These are phyloP conservation scores for Cladosporium phlei DNA, from an alignment of 2,329 filamentous ascomycete species.

Conservation along the genomic window DNA sequence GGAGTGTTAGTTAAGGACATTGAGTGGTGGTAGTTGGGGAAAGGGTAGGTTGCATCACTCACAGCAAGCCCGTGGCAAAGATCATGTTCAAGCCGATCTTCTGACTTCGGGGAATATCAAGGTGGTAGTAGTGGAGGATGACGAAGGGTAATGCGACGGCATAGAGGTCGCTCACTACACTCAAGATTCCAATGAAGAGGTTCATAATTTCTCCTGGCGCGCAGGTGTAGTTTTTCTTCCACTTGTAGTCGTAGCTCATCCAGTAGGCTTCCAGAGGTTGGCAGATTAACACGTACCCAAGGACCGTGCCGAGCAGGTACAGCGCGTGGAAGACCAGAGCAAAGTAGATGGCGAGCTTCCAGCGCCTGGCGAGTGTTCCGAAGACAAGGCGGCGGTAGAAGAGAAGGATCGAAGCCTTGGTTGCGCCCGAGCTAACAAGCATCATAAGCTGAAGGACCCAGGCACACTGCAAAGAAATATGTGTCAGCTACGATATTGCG, in stretches of 20 bases:
- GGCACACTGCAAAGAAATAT: not conserved
- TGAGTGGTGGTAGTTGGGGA: constrained; percentile 3
- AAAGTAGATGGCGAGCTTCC: constrained; percentile 20
- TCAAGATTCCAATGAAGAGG: constrained; percentile 18
- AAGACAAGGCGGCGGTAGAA: constrained; percentile 26
- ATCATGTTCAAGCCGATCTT: constrained; percentile 23
- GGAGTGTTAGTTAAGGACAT: not conserved
- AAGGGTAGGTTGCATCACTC: too few species aligned
- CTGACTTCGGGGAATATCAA: constrained; percentile 21
- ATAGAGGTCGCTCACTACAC: constrained; percentile 23
- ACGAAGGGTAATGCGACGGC: constrained; percentile 23
- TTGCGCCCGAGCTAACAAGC: constrained; percentile 20
- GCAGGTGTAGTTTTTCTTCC: constrained; percentile 17
- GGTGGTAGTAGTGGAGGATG: constrained; percentile 21
- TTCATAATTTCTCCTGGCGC: constrained; percentile 10
- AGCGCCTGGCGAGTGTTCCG: constrained; percentile 18
- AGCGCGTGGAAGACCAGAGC: constrained; percentile 20
- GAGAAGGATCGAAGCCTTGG: constrained; percentile 25
- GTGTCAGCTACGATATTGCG: not conserved
- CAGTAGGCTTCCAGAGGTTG: constrained; percentile 23
- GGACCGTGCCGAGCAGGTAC: constrained; percentile 19
- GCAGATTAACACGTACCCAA: constrained; percentile 21
- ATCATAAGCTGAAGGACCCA: constrained; percentile 25
- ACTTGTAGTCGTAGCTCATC: constrained; percentile 16
- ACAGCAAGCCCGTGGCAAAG: constrained; percentile 21